Conservation (phyloP, 1,284 basidiomycete genomes). For the Flammula alnicola region DNA sequence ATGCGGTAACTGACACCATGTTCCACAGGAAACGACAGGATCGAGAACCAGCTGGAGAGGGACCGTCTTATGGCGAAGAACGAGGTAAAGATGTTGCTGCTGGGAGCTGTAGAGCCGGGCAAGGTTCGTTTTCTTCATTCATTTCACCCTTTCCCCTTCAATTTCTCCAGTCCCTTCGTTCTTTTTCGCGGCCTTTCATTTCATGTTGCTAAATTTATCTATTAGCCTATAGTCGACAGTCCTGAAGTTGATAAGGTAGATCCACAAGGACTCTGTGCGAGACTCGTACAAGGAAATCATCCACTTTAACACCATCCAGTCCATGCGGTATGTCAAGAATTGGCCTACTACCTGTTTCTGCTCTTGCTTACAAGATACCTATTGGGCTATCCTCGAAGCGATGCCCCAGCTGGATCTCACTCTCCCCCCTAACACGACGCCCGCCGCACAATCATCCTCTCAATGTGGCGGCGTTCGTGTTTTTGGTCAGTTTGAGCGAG, state of each 20-base stretch:
- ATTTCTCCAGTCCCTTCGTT: no score
- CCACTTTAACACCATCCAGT: slow-evolving; percentile 94
- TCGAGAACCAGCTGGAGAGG: slow-evolving; percentile 93
- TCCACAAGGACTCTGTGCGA: slow-evolving; percentile 92
- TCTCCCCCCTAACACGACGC: slow-evolving; percentile 66
- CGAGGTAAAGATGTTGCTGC: slow-evolving; percentile 91
- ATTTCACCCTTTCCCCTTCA: no score
- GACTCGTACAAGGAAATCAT: slow-evolving; percentile 99
- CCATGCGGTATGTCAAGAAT: slow-evolving; percentile 88
- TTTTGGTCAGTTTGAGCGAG: slow-evolving; percentile 91
- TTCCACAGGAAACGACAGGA: no score
- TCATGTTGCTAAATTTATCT: no score
- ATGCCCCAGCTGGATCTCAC: slow-evolving; percentile 67
- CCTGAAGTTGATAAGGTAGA: slow-evolving; percentile 94
- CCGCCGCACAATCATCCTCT: slow-evolving; percentile 77
- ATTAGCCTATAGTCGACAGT: slow-evolving; percentile 73
- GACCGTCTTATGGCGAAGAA: slow-evolving; percentile 93
- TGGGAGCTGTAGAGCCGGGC: slow-evolving; percentile 93
- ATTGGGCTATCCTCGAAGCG: slow-evolving; percentile 88
- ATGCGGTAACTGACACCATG: no score
- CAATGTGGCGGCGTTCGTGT: slow-evolving; percentile 95
- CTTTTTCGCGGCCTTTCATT: no score
- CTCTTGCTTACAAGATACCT: not conserved
- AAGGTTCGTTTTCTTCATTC: slow-evolving; percentile 64
- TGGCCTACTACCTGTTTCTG: slow-evolving; percentile 2